phyloP scores from a whole-genome alignment of 768 basidiomycete genomes.

The Strobilomyces dryophilus region DNA sequence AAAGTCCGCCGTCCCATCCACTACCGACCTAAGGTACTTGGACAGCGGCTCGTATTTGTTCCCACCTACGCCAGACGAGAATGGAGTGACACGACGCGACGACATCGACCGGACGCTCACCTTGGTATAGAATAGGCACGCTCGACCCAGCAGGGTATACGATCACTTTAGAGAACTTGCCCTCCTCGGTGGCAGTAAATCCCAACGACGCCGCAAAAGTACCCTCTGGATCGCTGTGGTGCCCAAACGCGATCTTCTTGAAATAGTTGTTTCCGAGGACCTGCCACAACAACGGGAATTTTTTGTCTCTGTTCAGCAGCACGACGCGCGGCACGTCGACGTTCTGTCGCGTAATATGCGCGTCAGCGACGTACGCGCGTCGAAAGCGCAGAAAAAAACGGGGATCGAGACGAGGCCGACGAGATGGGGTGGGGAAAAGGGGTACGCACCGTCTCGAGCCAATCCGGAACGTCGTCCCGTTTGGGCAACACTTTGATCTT shows the following conservation, averaged over 20 bases:
- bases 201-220: conserved; percentile 55
- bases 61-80: conserved; percentile 40
- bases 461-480: conserved; percentile 53
- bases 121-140: conserved; percentile 61
- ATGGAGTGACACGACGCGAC: neutral
- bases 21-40: conserved; percentile 66
- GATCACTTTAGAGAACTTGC: conserved; percentile 62
- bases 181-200: conserved; percentile 46
- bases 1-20: conserved; percentile 65
- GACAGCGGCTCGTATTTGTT: conserved; percentile 72
- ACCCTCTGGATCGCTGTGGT: conserved; percentile 64
- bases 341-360: conserved; percentile 25
- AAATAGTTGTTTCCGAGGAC: conserved; percentile 71
- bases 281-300: conserved; percentile 76
- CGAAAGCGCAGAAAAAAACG: neutral
- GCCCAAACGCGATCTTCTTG: conserved; percentile 57
- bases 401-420: neutral
- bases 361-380: neutral
- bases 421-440: neutral
- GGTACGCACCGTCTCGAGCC: conserved; percentile 61
- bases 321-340: conserved; percentile 52
- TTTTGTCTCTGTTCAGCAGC: conserved; percentile 70
- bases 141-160: conserved; percentile 62
- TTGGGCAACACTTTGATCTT: conserved; percentile 57
- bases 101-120: conserved; percentile 33